These are phyloP conservation scores for Podaxis sp. DNA, from an alignment of 768 basidiomycete genomes.

Conservation along the genomic window DNA sequence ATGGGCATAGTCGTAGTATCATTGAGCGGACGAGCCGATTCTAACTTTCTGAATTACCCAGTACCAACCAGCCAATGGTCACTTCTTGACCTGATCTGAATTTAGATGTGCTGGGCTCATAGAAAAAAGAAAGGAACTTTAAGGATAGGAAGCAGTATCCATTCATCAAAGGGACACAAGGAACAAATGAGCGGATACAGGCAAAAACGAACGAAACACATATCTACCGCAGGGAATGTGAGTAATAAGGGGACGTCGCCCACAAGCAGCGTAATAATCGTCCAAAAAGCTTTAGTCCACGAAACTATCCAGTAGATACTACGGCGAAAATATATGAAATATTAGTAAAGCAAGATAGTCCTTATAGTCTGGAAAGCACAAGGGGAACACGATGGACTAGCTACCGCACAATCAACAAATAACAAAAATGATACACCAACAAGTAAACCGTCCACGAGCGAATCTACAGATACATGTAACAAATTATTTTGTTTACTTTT, in stretches of 20 bases:
- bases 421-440: slow-evolving; percentile 11
- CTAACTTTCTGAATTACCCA: not conserved
- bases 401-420: not conserved
- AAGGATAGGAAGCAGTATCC: not conserved
- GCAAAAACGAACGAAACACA: not conserved
- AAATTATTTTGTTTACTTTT: slow-evolving; percentile 13
- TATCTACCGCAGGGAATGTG: not conserved
- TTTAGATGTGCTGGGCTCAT: not conserved
- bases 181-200: not conserved
- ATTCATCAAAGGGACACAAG: not conserved
- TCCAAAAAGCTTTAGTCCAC: not conserved
- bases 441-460: slow-evolving; percentile 9
- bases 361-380: slow-evolving; percentile 1
- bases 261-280: not conserved
- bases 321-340: slow-evolving; percentile 5
- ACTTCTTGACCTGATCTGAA: not conserved
- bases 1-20: too few species aligned
- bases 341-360: slow-evolving; percentile 7
- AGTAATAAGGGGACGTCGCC: not conserved
- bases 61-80: not conserved
- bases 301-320: slow-evolving; percentile 11
- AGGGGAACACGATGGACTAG: not conserved
- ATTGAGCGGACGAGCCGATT: too few species aligned
- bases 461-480: slow-evolving; percentile 12
- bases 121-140: not conserved